Percentiles rank a stretch among this genome's conserved stretches.
These are phyloP conservation scores for Xylaria palmicola DNA, from an alignment of 495 filamentous ascomycete genomes.

Conservation along the genomic window DNA sequence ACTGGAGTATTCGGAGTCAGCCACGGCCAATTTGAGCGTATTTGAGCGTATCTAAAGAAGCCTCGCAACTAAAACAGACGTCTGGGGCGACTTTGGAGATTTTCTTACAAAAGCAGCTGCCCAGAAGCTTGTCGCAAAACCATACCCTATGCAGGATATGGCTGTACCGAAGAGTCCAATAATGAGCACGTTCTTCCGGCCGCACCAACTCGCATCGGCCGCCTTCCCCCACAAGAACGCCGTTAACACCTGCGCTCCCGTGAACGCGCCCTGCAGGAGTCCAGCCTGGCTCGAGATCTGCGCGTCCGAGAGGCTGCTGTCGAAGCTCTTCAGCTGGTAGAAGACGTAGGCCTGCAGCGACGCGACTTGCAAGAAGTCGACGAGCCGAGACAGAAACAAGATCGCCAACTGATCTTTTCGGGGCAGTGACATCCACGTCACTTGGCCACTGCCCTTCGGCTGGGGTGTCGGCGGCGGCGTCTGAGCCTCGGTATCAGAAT, in stretches of 20 bases:
- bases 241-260: slow-evolving; percentile 71
- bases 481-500: background rate
- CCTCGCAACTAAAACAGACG: no score
- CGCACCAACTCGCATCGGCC: slow-evolving; percentile 63
- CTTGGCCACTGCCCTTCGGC: background rate
- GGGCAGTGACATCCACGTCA: slow-evolving; percentile 39
- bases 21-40: no score
- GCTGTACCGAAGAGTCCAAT: slow-evolving; percentile 65
- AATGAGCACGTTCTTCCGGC: slow-evolving; percentile 65
- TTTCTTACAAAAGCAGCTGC: slow-evolving; percentile 61
- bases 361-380: slow-evolving; percentile 50
- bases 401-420: slow-evolving; percentile 48
- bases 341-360: slow-evolving; percentile 61
- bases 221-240: slow-evolving; percentile 72
- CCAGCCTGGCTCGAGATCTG: slow-evolving; percentile 67
- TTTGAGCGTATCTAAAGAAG: no score
- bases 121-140: slow-evolving; percentile 62
- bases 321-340: slow-evolving; percentile 64
- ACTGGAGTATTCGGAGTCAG: no score
- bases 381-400: slow-evolving; percentile 48
- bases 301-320: slow-evolving; percentile 56
- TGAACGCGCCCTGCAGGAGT: slow-evolving; percentile 67
- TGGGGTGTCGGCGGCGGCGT: background rate
- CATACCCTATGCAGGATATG: slow-evolving; percentile 66
- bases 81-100: no score